These are phyloP conservation scores for Zopfia rhizophila DNA, from an alignment of 2,329 filamentous ascomycete genomes.

Conservation along the genomic window DNA sequence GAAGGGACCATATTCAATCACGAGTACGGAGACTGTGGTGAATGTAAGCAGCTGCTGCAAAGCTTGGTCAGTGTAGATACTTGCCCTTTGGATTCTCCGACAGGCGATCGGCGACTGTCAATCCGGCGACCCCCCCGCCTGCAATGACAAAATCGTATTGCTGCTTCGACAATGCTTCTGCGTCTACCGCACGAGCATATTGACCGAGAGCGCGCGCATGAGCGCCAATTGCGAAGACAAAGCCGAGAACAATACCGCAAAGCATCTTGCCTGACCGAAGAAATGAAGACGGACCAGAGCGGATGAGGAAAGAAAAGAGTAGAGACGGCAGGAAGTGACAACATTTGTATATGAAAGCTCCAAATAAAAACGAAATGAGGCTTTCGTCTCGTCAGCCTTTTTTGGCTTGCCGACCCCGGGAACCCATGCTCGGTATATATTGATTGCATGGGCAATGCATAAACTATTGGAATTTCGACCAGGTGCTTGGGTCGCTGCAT, in stretches of 20 bases:
- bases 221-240: constrained; percentile 6
- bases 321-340: no score
- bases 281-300: no score
- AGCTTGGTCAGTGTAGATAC: constrained; percentile 6
- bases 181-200: constrained; percentile 19
- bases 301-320: no score
- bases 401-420: no score
- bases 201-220: constrained; percentile 12
- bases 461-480: no score
- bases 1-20: constrained; percentile 41
- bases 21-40: constrained; percentile 33
- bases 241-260: not conserved
- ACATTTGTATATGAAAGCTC: no score
- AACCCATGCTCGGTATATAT: no score
- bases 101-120: constrained; percentile 39
- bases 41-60: not conserved
- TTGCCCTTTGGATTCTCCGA: constrained; percentile 30
- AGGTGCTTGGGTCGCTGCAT: no score
- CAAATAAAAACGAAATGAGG: no score
- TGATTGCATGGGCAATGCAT: no score
- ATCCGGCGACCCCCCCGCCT: constrained; percentile 38
- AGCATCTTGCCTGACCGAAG: no score
- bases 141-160: constrained; percentile 39
- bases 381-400: no score
- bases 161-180: constrained; percentile 14